These are phyloP conservation scores for Stevia rebaudiana DNA, from an alignment of 140 eudicot species.

Conservation along the genomic window DNA sequence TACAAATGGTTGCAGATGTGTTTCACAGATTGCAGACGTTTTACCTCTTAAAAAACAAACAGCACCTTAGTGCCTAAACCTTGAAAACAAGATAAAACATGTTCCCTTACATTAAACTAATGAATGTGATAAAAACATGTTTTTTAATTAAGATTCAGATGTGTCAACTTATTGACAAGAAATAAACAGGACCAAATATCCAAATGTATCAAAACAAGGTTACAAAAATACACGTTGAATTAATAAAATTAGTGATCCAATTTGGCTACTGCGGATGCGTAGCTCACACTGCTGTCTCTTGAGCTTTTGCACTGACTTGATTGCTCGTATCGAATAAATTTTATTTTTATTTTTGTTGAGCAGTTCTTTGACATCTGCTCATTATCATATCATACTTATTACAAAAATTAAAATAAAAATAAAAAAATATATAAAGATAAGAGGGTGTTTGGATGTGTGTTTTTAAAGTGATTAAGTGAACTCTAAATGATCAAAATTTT, in stretches of 20 bases:
- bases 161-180: conserved; percentile 21
- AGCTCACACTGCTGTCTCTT: conserved; percentile 96
- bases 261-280: conserved; percentile 92
- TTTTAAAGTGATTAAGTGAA: not conserved
- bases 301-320: conserved; percentile 84
- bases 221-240: conserved; percentile 15
- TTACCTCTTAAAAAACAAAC: too few species aligned
- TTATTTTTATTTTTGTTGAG: conserved; percentile 67
- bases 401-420: not conserved
- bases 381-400: not conserved
- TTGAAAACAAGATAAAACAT: not conserved
- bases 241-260: conserved; percentile 30
- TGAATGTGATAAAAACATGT: conserved; percentile 1
- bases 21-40: too few species aligned
- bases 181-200: conserved; percentile 13
- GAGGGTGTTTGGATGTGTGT: not conserved
- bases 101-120: not conserved
- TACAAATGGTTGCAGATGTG: too few species aligned
- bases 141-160: conserved; percentile 2
- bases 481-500: not conserved
- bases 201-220: conserved; percentile 11
- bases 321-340: conserved; percentile 83
- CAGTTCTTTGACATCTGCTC: conserved; percentile 73
- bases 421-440: not conserved
- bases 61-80: too few species aligned